Percentiles rank a stretch among this genome's conserved stretches.
Conservation (phyloP, 192 early-diverging fungal genomes). For the Cetraspora pellucida region DNA sequence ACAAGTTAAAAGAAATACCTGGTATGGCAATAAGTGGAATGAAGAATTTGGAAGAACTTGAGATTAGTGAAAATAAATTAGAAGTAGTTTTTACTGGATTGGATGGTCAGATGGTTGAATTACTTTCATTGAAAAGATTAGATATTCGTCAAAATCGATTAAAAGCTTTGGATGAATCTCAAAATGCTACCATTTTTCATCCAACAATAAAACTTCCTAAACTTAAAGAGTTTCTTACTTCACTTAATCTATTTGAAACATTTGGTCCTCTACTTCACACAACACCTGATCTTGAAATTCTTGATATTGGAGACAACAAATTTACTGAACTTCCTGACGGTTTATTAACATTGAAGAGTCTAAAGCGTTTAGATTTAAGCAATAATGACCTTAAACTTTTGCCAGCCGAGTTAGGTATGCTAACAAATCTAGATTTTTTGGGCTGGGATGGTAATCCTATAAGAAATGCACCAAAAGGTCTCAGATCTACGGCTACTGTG, state of each 20-base stretch:
- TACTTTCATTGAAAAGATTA: slow-evolving; percentile 24
- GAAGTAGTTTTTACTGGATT: slow-evolving; percentile 40
- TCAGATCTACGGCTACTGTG: slow-evolving; percentile 43
- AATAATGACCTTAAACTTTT: slow-evolving; percentile 50
- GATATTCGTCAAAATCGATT: slow-evolving; percentile 40
- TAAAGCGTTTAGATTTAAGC: slow-evolving; percentile 56
- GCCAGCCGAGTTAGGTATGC: slow-evolving; percentile 47
- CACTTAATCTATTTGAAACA: slow-evolving; percentile 42
- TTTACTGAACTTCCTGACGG: slow-evolving; percentile 47
- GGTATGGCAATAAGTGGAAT: slow-evolving; percentile 42
- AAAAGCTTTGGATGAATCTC: slow-evolving; percentile 33
- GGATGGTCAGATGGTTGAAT: neutral
- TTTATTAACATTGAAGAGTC: slow-evolving; percentile 36
- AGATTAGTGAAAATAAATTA: slow-evolving; percentile 43
- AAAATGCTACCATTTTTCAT: slow-evolving; percentile 32
- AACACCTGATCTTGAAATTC: slow-evolving; percentile 40
- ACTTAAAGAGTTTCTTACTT: slow-evolving; percentile 50
- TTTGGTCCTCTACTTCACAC: slow-evolving; percentile 39
- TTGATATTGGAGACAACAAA: slow-evolving; percentile 51
- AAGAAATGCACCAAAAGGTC: slow-evolving; percentile 41
- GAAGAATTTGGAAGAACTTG: slow-evolving; percentile 50
- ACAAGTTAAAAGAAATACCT: slow-evolving; percentile 42
- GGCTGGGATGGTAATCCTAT: slow-evolving; percentile 57
- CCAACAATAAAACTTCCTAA: slow-evolving; percentile 41
- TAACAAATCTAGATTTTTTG: slow-evolving; percentile 49